Conservation (phyloP, 352 stramenopile genomes). For the Globisporangium alternatum region DNA sequence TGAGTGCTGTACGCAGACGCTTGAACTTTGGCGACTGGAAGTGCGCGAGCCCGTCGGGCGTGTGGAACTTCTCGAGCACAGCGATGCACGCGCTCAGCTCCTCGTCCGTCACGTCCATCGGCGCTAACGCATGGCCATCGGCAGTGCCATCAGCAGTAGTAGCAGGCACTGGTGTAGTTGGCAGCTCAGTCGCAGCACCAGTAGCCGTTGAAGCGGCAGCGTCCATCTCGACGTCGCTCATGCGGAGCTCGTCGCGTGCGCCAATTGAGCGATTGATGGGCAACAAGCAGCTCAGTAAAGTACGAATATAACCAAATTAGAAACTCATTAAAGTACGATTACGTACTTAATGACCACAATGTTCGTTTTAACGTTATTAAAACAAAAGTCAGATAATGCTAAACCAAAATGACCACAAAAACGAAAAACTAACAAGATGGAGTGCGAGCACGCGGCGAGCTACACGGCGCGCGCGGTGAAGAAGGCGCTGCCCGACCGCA, state of each 20-base stretch:
- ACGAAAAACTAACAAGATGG: conserved; percentile 35
- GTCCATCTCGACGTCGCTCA: conserved; percentile 14
- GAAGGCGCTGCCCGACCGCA: conserved; percentile 60
- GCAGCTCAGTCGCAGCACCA: background rate
- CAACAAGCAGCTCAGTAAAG: background rate
- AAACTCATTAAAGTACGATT: too few relatives aligned
- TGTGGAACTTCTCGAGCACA: conserved; percentile 56
- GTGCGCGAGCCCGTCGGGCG: conserved; percentile 33
- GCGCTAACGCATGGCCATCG: background rate
- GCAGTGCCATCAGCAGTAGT: background rate
- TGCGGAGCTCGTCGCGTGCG: background rate
- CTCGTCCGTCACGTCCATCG: conserved; percentile 36
- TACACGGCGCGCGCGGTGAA: conserved; percentile 71
- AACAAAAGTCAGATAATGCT: too few relatives aligned
- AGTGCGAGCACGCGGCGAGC: conserved; percentile 62
- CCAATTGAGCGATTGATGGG: conserved; percentile 4
- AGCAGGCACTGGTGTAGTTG: background rate
- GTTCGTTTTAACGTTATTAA: background rate
- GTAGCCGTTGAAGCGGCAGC: background rate
- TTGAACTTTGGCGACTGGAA: conserved; percentile 65
- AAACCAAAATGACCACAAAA: conserved; percentile 23
- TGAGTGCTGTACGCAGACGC: conserved; percentile 48
- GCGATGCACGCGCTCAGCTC: conserved; percentile 57
- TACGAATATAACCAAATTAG: background rate
- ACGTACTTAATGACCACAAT: background rate